Conservation (phyloP, 495 filamentous ascomycete genomes). For the Sordaria brevicollis region DNA sequence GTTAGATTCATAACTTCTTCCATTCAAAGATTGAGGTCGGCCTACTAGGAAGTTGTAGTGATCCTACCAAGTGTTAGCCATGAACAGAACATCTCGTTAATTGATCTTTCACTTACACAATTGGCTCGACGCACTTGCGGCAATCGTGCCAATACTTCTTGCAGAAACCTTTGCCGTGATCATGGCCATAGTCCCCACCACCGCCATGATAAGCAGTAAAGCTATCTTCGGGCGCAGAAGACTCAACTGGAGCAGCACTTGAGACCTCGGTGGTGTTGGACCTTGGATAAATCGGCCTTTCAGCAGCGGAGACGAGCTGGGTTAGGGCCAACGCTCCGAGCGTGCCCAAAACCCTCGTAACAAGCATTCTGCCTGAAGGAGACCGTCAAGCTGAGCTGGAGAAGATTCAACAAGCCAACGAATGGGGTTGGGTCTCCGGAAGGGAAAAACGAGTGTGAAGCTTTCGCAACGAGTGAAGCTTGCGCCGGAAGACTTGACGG, state of each 20-base stretch:
- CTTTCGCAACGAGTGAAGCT: slow-evolving; percentile 13
- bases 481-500: slow-evolving; percentile 8
- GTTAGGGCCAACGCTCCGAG: slow-evolving; percentile 18
- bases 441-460: slow-evolving; percentile 12
- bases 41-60: background rate
- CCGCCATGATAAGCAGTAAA: background rate
- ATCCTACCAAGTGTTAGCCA: background rate
- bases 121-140: background rate
- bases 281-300: slow-evolving; percentile 4
- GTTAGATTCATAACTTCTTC: background rate
- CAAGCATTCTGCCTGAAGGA: slow-evolving; percentile 13
- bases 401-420: slow-evolving; percentile 5
- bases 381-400: slow-evolving; percentile 3
- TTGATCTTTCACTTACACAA: background rate
- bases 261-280: slow-evolving; percentile 2
- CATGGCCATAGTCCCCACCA: background rate
- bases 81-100: background rate
- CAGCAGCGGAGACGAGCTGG: slow-evolving; percentile 6
- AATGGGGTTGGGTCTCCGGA: slow-evolving; percentile 3
- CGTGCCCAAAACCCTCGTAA: slow-evolving; percentile 15
- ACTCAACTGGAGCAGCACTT: background rate
- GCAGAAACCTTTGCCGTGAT: background rate
- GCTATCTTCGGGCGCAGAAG: background rate
- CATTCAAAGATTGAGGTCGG: background rate
- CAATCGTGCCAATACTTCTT: background rate